Evolutionary conservation across 805 yeast species (phyloP).

Genomic region (Spathaspora gorwiae): DNA sequence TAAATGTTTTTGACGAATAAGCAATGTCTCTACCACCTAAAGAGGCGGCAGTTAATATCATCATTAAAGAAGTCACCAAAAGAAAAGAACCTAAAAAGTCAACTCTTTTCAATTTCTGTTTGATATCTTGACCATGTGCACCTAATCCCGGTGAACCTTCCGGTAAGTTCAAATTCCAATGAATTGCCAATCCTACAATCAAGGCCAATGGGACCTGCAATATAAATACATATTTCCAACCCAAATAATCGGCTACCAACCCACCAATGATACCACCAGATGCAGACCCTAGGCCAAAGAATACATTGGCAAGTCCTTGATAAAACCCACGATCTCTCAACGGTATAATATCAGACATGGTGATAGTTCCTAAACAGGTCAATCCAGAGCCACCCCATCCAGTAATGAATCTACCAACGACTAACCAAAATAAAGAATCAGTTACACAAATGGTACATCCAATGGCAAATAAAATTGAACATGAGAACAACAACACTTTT

Average conservation of each 20-base stretch:
- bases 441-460: conserved; percentile 57
- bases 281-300: conserved; percentile 65
- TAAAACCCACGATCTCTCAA: conserved; percentile 72
- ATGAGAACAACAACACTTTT: conserved; percentile 46
- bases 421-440: conserved; percentile 42
- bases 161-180: conserved; percentile 43
- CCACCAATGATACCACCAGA: conserved; percentile 49
- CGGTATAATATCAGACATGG: conserved; percentile 73
- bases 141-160: conserved; percentile 56
- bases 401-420: conserved; percentile 63
- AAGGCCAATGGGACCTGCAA: conserved; percentile 41
- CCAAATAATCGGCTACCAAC: conserved; percentile 47
- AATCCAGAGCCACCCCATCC: conserved; percentile 94
- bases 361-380: conserved; percentile 67
- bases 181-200: conserved; percentile 34
- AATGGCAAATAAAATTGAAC: conserved; percentile 51
- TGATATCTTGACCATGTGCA: conserved; percentile 40
- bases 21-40: conserved; percentile 56
- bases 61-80: conserved; percentile 53
- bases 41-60: conserved; percentile 62
- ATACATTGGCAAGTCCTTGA: conserved; percentile 78
- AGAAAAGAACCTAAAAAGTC: conserved; percentile 64
- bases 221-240: conserved; percentile 45
- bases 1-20: conserved; percentile 42
- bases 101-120: conserved; percentile 50